Evolutionary conservation across 257 asterid genomes (phyloP).

Genomic region (Hygrophila difformis): DNA sequence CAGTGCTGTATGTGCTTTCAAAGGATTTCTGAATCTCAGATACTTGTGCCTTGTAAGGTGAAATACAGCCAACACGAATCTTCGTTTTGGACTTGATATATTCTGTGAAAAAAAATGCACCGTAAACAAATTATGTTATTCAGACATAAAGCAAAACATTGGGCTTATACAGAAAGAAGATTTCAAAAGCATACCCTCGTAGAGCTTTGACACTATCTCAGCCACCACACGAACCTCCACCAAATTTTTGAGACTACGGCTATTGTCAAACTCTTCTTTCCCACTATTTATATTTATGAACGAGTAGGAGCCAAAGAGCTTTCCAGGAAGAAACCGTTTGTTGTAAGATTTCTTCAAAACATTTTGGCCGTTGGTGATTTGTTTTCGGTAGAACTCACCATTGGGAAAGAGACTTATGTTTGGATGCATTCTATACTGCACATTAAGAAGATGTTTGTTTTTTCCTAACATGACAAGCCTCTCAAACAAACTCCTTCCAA

Average conservation of each 20-base stretch:
- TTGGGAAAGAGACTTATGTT: slow-evolving; percentile 71
- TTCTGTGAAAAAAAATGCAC: slow-evolving; percentile 24
- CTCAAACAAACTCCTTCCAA: slow-evolving; percentile 75
- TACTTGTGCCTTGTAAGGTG: slow-evolving; percentile 78
- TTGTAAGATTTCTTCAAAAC: slow-evolving; percentile 29
- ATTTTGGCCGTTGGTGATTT: slow-evolving; percentile 45
- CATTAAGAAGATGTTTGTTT: slow-evolving; percentile 45
- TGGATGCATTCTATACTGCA: slow-evolving; percentile 89
- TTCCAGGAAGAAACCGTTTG: slow-evolving; percentile 28
- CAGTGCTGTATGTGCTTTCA: slow-evolving; percentile 42
- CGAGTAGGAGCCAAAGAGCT: slow-evolving; percentile 54
- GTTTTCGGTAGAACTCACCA: slow-evolving; percentile 39
- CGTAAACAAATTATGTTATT: background rate
- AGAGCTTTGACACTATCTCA: slow-evolving; percentile 50
- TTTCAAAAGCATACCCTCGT: slow-evolving; percentile 35
- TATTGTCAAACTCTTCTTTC: slow-evolving; percentile 35
- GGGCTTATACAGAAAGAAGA: too few relatives aligned
- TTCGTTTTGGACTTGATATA: slow-evolving; percentile 25
- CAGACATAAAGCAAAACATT: too few relatives aligned
- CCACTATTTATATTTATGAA: slow-evolving; percentile 50
- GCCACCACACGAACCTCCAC: slow-evolving; percentile 49
- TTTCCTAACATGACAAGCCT: slow-evolving; percentile 55
- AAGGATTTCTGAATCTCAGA: slow-evolving; percentile 41
- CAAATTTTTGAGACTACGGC: slow-evolving; percentile 35
- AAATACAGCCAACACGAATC: slow-evolving; percentile 65